Conservation (phyloP, 306 rosid species). For the Cucumis sativus region Cucumber_9930_V3 NC_026657.2:29809001-29809500, state of each 20-base stretch:
- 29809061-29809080: too few relatives aligned
- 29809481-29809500: slow-evolving; percentile 82
- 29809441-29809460: slow-evolving; percentile 49
- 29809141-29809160: too few relatives aligned
- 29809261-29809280: too few relatives aligned
- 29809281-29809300: neutral
- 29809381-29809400: slow-evolving; percentile 9
- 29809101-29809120: too few relatives aligned
- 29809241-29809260: too few relatives aligned
- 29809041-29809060: neutral
- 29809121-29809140: too few relatives aligned
- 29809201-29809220: too few relatives aligned
- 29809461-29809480: slow-evolving; percentile 58
- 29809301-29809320: neutral
- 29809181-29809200: too few relatives aligned
- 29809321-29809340: neutral
- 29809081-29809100: too few relatives aligned
- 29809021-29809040: neutral
- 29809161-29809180: too few relatives aligned
- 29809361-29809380: neutral
- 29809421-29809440: slow-evolving; percentile 59
- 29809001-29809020: neutral
- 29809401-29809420: slow-evolving; percentile 78
- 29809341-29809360: neutral
- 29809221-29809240: too few relatives aligned